These are phyloP conservation scores for Neodidymelliopsis sp. DNA, from an alignment of 2,329 filamentous ascomycete species.

Conservation along the genomic window DNA sequence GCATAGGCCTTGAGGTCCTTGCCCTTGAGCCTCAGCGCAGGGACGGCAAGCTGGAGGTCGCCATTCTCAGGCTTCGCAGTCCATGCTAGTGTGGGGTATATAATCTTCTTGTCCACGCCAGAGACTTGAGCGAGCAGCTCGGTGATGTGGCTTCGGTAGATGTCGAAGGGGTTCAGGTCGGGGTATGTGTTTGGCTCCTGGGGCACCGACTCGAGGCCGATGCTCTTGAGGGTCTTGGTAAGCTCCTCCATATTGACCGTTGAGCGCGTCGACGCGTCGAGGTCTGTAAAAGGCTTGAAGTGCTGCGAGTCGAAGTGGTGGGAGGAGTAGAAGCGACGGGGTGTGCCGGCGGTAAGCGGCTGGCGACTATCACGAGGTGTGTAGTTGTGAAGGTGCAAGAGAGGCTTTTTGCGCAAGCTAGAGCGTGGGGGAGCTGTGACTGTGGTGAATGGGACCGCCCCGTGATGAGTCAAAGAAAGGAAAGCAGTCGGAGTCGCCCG, in stretches of 20 bases:
- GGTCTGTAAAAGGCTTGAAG: conserved; percentile 30
- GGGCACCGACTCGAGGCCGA: conserved; percentile 51
- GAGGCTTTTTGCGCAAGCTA: conserved; percentile 16
- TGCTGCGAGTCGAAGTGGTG: conserved; percentile 25
- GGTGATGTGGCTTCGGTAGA: conserved; percentile 80
- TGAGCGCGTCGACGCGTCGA: conserved; percentile 36
- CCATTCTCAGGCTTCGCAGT: conserved; percentile 82
- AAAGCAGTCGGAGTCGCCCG: conserved; percentile 44
- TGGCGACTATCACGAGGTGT: neutral
- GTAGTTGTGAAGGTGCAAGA: conserved; percentile 12
- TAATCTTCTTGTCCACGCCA: conserved; percentile 72
- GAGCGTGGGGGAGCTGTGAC: conserved; percentile 17
- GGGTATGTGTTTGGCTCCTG: conserved; percentile 61
- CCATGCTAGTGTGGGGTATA: conserved; percentile 81
- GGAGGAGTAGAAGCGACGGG: conserved; percentile 21
- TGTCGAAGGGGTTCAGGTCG: conserved; percentile 76
- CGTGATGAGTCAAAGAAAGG: conserved; percentile 39
- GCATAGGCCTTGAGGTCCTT: conserved; percentile 66
- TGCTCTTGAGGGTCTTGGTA: conserved; percentile 43
- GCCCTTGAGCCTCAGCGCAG: conserved; percentile 77
- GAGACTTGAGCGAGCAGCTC: conserved; percentile 72
- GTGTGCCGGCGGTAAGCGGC: neutral
- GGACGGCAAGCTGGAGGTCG: conserved; percentile 78
- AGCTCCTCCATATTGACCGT: conserved; percentile 47
- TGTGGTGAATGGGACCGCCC: conserved; percentile 19